Evolutionary conservation across 805 yeast species (phyloP), one percentile per base, ranked within the genome.

Genomic region (Kodamaea jinghongensis): DNA sequence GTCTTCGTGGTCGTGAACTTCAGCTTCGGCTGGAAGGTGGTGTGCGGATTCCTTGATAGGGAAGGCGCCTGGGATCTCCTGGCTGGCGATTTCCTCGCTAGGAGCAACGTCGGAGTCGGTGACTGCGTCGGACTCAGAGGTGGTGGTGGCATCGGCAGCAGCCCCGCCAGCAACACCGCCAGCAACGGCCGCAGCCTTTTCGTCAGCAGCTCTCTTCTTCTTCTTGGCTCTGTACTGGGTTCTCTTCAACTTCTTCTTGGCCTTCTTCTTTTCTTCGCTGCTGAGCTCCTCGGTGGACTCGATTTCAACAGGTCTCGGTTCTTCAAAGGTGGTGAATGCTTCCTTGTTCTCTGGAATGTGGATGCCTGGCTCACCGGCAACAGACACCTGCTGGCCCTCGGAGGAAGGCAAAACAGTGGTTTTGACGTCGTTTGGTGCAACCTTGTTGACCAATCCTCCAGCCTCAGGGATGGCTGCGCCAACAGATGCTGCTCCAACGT

Each of bases 291-390:
- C 50, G n/a, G 44, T 42, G 12, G 53, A 28, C 76, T 50, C 36
- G 22, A 65, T 59, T 48, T 65, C 70, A 10, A 61, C 83, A 38
- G 80, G 71, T 39, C 38, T 39, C 9, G 42, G 38, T 4, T 20
- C 31, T 22, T 39, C 61, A 54, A 88, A 83, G 35, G 80, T 96
- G 43, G 75, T 68, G 51, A 86, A 76, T n/a, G 78, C 72, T 31
- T 72, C 74, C 13, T 86, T 73, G 54, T 84, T 75, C 30, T 65
- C 52, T 34, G 91, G 91, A 49, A 84, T 58, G 28, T 68, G 75
- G 44, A 85, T 72, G 34, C 96, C 96, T 20, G 93, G 88, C 54
- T 84, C 90, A 36, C 87, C 85, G 27, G 69, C 48, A 40, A 73
- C 51, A 6, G 72, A 58, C 43, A 65, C 63, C 36, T 71, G 71